Percentiles rank a stretch among this genome's conserved stretches.
Conservation (phyloP, 2,329 filamentous ascomycete genomes). For the Diaporthe caulivora region DNA sequence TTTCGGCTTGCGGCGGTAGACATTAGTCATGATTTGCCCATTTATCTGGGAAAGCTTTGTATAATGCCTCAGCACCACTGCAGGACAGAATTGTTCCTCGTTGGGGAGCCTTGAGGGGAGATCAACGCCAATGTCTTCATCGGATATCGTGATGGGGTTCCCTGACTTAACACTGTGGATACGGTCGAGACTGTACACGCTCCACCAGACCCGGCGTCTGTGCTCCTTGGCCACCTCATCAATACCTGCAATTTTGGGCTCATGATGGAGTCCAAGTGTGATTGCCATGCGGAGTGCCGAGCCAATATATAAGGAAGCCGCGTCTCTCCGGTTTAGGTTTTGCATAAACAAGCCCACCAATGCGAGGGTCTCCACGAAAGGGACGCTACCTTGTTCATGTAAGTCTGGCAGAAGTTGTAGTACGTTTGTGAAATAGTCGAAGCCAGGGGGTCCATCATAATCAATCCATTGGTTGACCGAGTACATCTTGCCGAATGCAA, state of each 20-base stretch:
- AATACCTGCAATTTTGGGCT: constrained; percentile 52
- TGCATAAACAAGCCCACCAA: constrained; percentile 69
- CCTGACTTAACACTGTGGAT: constrained; percentile 67
- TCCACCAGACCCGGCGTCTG: constrained; percentile 67
- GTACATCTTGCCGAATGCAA: constrained; percentile 69
- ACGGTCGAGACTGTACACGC: constrained; percentile 66
- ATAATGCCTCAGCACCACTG: constrained; percentile 63
- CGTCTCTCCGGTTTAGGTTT: constrained; percentile 66
- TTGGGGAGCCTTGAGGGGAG: constrained; percentile 51
- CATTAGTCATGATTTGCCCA: constrained; percentile 59
- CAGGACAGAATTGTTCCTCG: constrained; percentile 57
- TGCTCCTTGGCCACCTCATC: constrained; percentile 59
- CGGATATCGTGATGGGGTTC: constrained; percentile 66
- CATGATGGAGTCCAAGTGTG: constrained; percentile 67
- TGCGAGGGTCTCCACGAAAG: constrained; percentile 67
- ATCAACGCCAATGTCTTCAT: constrained; percentile 63
- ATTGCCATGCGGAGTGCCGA: constrained; percentile 69
- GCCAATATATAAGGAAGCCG: constrained; percentile 67
- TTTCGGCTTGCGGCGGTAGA: constrained; percentile 59
- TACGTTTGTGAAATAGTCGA: constrained; percentile 66
- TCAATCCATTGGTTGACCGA: constrained; percentile 68
- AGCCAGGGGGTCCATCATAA: constrained; percentile 65
- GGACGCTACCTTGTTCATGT: constrained; percentile 65
- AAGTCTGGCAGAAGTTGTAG: constrained; percentile 65
- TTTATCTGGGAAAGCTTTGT: constrained; percentile 65